phyloP scores from a whole-genome alignment of 2,329 filamentous ascomycete genomes.

The Penicillium aurantiogriseum region DNA sequence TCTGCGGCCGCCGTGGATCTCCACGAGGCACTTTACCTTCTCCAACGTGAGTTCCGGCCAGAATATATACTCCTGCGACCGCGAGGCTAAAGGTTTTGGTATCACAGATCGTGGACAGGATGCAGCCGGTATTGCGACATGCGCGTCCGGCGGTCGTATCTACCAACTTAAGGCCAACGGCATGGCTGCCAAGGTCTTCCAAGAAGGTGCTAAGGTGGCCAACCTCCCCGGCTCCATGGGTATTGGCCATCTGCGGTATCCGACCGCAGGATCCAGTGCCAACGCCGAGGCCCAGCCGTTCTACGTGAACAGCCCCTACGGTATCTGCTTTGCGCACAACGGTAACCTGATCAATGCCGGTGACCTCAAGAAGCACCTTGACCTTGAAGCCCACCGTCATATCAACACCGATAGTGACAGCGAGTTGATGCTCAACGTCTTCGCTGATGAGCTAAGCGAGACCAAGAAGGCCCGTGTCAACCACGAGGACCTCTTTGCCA shows the following conservation, averaged over 20 bases:
- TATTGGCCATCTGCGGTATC: conserved; percentile 81
- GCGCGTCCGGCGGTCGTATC: conserved; percentile 71
- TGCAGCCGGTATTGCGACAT: conserved; percentile 80
- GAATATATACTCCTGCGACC: conserved; percentile 1
- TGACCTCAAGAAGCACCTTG: conserved; percentile 68
- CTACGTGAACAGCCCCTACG: conserved; percentile 84
- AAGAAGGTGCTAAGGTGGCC: conserved; percentile 69
- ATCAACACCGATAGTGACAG: conserved; percentile 90
- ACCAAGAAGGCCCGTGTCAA: conserved; percentile 80
- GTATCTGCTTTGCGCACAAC: conserved; percentile 78
- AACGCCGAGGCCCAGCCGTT: conserved; percentile 90
- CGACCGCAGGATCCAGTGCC: conserved; percentile 78
- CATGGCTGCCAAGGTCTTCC: conserved; percentile 81
- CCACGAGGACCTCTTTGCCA: conserved; percentile 71
- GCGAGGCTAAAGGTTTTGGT: conserved; percentile 23
- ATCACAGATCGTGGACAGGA: conserved; percentile 70
- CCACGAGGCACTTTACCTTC: conserved; percentile 69
- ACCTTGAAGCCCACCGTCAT: conserved; percentile 76
- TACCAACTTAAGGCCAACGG: conserved; percentile 90
- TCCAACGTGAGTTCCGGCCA: conserved; percentile 52
- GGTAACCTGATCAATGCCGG: conserved; percentile 82
- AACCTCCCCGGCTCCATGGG: conserved; percentile 84
- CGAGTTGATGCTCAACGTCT: conserved; percentile 85
- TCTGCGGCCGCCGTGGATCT: conserved; percentile 60
- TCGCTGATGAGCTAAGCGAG: conserved; percentile 76